Conservation (phyloP, 352 stramenopile species). For the Pythium brassicae region DNA sequence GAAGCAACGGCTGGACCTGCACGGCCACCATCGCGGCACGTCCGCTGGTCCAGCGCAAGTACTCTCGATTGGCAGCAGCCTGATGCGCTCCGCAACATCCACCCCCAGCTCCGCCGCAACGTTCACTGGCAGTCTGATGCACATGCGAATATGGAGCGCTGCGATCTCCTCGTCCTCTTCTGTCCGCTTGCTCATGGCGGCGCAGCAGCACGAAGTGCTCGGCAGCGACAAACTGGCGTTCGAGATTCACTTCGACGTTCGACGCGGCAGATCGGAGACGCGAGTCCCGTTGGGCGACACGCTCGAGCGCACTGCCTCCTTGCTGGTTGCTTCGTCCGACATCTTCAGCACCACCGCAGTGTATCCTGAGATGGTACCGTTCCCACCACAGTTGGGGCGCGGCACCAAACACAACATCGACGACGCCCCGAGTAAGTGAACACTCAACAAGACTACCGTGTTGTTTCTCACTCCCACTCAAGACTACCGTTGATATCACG, state of each 20-base stretch:
- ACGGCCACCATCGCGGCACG: neutral
- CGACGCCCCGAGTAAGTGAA: neutral
- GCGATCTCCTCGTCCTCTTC: neutral
- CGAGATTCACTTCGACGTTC: slow-evolving; percentile 5
- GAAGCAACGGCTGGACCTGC: slow-evolving; percentile 16
- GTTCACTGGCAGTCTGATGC: slow-evolving; percentile 7
- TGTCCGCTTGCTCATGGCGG: neutral
- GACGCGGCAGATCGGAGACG: neutral
- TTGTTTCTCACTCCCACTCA: too few species aligned
- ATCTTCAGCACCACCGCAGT: neutral
- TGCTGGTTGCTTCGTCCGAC: neutral
- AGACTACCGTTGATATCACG: too few species aligned
- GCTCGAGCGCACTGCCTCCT: neutral
- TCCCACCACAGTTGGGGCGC: neutral
- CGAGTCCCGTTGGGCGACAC: neutral
- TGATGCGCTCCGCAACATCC: slow-evolving; percentile 18
- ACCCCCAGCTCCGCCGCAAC: too few species aligned
- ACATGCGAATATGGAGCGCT: slow-evolving; percentile 4
- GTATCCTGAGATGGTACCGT: slow-evolving; percentile 4
- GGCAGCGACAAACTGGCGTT: neutral
- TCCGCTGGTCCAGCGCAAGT: slow-evolving; percentile 5
- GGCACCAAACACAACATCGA: neutral
- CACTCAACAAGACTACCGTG: too few species aligned
- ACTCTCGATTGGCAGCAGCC: slow-evolving; percentile 24
- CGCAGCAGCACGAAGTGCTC: neutral